Conservation (phyloP, 495 filamentous ascomycete genomes). For the Articulospora tetracladia region DNA sequence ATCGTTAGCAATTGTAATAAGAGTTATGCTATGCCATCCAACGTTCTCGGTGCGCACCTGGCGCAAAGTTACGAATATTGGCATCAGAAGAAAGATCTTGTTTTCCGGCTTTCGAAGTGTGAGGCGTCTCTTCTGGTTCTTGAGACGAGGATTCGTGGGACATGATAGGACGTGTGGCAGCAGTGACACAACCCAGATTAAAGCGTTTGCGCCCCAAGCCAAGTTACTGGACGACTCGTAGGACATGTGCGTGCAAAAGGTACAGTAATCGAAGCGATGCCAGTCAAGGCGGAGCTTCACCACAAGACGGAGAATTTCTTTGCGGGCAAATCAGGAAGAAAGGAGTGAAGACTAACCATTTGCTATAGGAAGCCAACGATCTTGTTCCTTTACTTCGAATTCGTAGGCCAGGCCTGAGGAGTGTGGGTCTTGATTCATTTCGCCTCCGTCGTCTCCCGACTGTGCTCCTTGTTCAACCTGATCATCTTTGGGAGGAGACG, state of each 20-base stretch:
- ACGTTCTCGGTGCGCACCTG: conserved; percentile 43
- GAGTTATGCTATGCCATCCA: neutral
- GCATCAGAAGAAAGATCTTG: conserved; percentile 56
- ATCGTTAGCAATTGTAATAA: conserved; percentile 85
- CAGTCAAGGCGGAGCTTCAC: conserved; percentile 38
- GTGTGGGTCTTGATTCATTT: conserved; percentile 60
- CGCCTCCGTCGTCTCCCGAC: conserved; percentile 78
- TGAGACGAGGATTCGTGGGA: conserved; percentile 49
- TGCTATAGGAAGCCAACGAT: conserved; percentile 99
- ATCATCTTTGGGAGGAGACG: conserved; percentile 89
- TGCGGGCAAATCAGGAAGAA: conserved; percentile 34
- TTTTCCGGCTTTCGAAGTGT: conserved; percentile 41
- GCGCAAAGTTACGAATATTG: conserved; percentile 84
- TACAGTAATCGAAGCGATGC: conserved; percentile 39
- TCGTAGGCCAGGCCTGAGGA: conserved; percentile 66
- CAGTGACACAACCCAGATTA: conserved; percentile 24
- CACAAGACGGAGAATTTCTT: conserved; percentile 48
- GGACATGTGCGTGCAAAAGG: conserved; percentile 25
- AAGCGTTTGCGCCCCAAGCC: conserved; percentile 26
- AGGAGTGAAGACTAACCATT: conserved; percentile 80
- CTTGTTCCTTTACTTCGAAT: conserved; percentile 99
- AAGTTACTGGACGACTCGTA: conserved; percentile 25
- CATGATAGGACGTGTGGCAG: conserved; percentile 34
- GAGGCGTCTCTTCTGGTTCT: conserved; percentile 38
- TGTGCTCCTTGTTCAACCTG: conserved; percentile 90